Base-by-base conservation (phyloP, 2,329 filamentous ascomycete genomes). In the Exophiala dermatitidis region DNA sequence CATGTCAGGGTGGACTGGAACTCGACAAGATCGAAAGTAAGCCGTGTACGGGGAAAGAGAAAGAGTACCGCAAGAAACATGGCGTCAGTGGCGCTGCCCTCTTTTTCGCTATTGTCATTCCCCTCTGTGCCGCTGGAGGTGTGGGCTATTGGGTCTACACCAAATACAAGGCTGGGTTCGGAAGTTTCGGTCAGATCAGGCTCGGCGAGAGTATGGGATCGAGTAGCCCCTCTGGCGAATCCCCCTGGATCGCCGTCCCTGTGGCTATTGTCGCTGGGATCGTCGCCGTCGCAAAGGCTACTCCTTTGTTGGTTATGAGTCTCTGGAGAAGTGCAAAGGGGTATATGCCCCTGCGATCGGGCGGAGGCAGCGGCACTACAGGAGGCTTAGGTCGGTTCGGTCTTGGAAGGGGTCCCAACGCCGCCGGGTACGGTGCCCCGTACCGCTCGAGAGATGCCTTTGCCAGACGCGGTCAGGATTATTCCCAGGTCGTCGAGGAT, bases 381-480 rank as follows among this genome's bases (percentile, higher is more conserved):
- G 19, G 19, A 19, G 19, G 19, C 19, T 19, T 19, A 52, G 66
- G 66, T 46, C 33, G 60, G 67, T 72, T 61, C n/a, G 65, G 69
- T 12, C 60, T 69, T 9, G 71, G 71, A n/a, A 79, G 80, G 34
- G 71, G 71, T 36, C 30, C 48, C n/a, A 30, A 37, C 43, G 53
- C 45, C 29, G 52, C 28, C 33, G 49, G 51, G 5, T 59, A 59
- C n/a, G 57, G 57, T 2, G 76, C 86, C 56, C 82, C 85, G 52
- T 98, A 94, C 68, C 93, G 90, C 10, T 95, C 88, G 46, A 77
- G 94, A 54, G 87, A 88, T 65, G 91, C 88, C 57, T 98, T 98
- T 71, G 86, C 90, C 3, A 81, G 90, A 52, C 86, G 88, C 1
- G 80, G 88, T 52, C 85, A 86, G n/a, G 88, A 95, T 69, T 63